Conservation (phyloP, 225 moss, liverwort and hornwort genomes). For the Asterella californica region DNA sequence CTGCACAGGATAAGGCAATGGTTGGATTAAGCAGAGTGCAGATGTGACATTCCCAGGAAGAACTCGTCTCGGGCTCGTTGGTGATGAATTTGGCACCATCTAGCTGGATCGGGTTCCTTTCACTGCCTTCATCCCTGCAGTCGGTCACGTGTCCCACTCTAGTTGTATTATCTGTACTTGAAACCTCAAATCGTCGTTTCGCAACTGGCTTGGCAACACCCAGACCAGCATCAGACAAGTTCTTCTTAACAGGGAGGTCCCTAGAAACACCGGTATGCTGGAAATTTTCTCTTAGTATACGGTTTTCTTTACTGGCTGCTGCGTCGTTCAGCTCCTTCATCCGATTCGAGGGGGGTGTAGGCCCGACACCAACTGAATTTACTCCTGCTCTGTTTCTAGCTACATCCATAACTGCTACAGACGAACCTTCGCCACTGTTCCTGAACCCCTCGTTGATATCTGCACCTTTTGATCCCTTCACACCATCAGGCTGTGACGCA, state of each 20-base stretch:
- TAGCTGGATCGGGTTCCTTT: slow-evolving; percentile 33
- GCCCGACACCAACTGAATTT: background rate
- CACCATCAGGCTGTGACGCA: slow-evolving; percentile 18
- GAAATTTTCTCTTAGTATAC: background rate
- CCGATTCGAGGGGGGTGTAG: slow-evolving; percentile 11
- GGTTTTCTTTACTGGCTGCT: slow-evolving; percentile 4
- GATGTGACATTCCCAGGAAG: slow-evolving; percentile 47
- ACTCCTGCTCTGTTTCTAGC: background rate
- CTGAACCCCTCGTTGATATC: slow-evolving; percentile 10
- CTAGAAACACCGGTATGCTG: background rate
- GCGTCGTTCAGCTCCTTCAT: background rate
- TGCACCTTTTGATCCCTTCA: background rate
- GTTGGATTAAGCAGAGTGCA: slow-evolving; percentile 76
- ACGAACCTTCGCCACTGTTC: slow-evolving; percentile 7
- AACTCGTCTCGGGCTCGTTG: slow-evolving; percentile 24
- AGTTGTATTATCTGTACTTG: background rate
- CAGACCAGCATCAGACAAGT: background rate
- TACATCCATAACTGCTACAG: background rate
- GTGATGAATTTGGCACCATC: slow-evolving; percentile 4
- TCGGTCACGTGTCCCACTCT: background rate
- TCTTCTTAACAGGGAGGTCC: background rate
- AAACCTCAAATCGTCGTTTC: background rate
- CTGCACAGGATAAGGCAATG: slow-evolving; percentile 56
- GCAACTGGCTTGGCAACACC: slow-evolving; percentile 11
- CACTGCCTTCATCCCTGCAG: slow-evolving; percentile 23